Evolutionary conservation across 1,284 basidiomycete species (phyloP), one percentile per base, ranked within the genome.

Genomic region (Cutaneotrichosporon cyanovorans): DNA sequence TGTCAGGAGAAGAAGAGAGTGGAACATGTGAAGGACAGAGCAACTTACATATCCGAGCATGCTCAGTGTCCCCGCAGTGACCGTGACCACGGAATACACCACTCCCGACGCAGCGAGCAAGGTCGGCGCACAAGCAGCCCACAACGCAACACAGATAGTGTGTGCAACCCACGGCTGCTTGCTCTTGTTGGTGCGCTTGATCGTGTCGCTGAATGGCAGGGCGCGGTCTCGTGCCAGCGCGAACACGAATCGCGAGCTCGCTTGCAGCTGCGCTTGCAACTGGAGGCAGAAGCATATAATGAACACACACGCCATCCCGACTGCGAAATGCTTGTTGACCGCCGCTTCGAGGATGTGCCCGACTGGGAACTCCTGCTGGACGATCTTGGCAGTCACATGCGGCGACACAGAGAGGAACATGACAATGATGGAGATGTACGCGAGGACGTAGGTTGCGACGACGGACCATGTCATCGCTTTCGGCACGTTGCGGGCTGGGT

Each of bases 181-280:
- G 30, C 57, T 37, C 15, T 50, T 40, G 51, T 69, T 68, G 7
- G 68, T 67, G 20, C 54, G 41, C 35, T 59, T 57, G 46, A 71
- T 61, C 22, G 48, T 37, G 25, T 64, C 56, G 2, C 65, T 62
- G 42, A 69, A 72, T 0, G 70, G 70, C 45, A 71, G 56, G 16
- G 68, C 68, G 33, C 68, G 66, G 47, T 72, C 70, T 33, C 70
- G 59, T 10, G 68, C 68, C 7, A 68, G 51, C 19, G 70, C 63
- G 44, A 68, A 72, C 16, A 69, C 55, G 60, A 71, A 72, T 41
- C 70, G 60, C 12, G 67, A 66, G 11, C 65, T 64, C 4, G 68
- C 64, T 56, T 71, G 68, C 11, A 72, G 52, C 46, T 69, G 68
- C 2, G 68, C 68, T 30, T 65, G 57, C 23, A 66, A 51, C 55